Percentiles rank a stretch among this genome's conserved stretches.
Conservation (phyloP, 192 early-diverging fungal genomes). For the Coemansia sp. region DNA sequence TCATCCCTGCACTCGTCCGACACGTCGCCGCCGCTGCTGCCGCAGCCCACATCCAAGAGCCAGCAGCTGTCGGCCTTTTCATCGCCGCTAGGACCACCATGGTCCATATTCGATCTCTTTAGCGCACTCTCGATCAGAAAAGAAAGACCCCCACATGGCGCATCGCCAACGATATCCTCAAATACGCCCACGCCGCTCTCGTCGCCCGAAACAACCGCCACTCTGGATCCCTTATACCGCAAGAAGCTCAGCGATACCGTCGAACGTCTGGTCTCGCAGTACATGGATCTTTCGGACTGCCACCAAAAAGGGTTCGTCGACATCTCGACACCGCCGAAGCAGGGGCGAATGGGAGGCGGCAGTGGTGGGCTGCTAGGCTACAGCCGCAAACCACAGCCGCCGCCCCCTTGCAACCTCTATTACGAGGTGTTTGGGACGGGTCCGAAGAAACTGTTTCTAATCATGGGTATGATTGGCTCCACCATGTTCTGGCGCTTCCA, state of each 20-base stretch:
- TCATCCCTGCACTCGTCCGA: too few relatives aligned
- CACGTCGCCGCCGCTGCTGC: too few relatives aligned
- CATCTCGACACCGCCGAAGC: constrained; percentile 13
- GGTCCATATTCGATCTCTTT: neutral
- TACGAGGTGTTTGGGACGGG: constrained; percentile 78
- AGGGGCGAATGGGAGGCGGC: neutral
- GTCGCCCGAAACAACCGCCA: neutral
- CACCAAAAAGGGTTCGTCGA: constrained; percentile 17
- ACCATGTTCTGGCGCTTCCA: constrained; percentile 57
- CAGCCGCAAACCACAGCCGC: constrained; percentile 2
- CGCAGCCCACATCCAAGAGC: neutral
- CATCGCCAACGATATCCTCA: neutral
- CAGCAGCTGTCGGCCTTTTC: neutral
- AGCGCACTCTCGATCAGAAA: neutral
- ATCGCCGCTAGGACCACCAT: neutral
- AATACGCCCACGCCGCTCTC: neutral
- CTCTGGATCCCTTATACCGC: neutral
- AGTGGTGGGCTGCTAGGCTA: constrained; percentile 12
- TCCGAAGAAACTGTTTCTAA: constrained; percentile 64
- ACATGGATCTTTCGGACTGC: constrained; percentile 31
- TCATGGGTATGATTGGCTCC: constrained; percentile 64
- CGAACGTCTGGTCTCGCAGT: constrained; percentile 12
- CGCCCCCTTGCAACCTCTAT: constrained; percentile 56
- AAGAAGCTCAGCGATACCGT: neutral
- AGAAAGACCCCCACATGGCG: neutral